Conservation (phyloP, 2,329 filamentous ascomycete species). For the Botrytis aclada region DNA sequence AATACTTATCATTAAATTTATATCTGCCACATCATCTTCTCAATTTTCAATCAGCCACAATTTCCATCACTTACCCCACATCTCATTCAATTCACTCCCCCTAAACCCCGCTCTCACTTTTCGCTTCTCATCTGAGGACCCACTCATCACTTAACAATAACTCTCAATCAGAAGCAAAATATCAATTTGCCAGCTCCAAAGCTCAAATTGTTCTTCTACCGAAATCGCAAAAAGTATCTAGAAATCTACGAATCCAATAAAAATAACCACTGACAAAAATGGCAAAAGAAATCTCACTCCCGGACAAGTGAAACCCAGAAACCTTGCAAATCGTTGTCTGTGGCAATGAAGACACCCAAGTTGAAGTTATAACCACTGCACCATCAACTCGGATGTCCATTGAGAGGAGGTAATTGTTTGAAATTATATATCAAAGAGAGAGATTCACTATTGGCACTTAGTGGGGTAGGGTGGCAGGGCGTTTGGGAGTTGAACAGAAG, state of each 20-base stretch:
- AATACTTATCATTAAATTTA: too few relatives aligned
- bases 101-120: background rate
- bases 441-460: background rate
- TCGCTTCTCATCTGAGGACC: background rate
- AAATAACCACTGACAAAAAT: background rate
- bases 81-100: background rate
- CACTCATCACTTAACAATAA: background rate
- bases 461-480: background rate
- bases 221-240: background rate
- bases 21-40: background rate
- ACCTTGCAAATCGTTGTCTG: conserved; percentile 6
- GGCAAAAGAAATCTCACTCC: background rate
- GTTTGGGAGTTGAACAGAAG: background rate
- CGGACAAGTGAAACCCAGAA: background rate
- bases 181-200: rapidly evolving
- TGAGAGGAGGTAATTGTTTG: background rate
- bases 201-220: rapidly evolving
- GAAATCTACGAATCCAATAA: background rate
- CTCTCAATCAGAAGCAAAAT: background rate
- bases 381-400: background rate
- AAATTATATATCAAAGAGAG: background rate
- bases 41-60: background rate
- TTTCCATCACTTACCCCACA: background rate
- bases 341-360: background rate
- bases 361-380: background rate